A percentile compares a stretch with the other conserved stretches of the same genome.
These are phyloP conservation scores for Salix brachista DNA, from an alignment of 345 rosid genomes.

Conservation along the genomic window DNA sequence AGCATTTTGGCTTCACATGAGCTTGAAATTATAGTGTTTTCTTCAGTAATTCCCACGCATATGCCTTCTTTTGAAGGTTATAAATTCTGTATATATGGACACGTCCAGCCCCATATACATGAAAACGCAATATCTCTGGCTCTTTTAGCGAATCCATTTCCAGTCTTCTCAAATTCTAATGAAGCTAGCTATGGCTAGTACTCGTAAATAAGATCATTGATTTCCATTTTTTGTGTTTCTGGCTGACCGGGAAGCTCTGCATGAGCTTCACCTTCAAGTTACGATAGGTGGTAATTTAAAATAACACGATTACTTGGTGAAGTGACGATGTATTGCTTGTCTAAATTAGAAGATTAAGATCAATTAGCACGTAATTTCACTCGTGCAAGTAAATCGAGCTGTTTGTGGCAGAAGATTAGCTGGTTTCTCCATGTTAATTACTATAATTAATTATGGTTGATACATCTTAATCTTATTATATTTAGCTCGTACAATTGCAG, in stretches of 20 bases:
- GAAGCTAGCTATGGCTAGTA: background rate
- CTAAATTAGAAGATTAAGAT: background rate
- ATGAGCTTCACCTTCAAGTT: background rate
- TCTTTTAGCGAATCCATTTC: background rate
- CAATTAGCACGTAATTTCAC: background rate
- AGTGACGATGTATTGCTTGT: background rate
- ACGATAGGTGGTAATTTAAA: background rate
- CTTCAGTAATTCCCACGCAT: background rate
- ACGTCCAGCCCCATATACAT: background rate
- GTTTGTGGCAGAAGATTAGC: background rate
- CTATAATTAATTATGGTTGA: background rate
- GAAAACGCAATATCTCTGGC: background rate
- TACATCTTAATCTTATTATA: background rate
- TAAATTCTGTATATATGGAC: background rate
- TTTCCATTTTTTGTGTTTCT: background rate
- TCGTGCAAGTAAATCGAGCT: background rate
- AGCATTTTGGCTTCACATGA: background rate
- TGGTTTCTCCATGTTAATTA: too few relatives aligned
- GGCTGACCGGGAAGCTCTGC: background rate
- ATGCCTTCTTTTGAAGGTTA: background rate
- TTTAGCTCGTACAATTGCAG: background rate
- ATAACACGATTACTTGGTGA: conserved; percentile 7
- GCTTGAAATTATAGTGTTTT: background rate
- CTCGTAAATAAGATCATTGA: background rate
- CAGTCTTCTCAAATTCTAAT: background rate